Percentiles rank a stretch among this genome's conserved stretches.
Evolutionary conservation across 2,329 filamentous ascomycete species (phyloP).

Genomic region (Sporothrix brunneoviolacea): DNA sequence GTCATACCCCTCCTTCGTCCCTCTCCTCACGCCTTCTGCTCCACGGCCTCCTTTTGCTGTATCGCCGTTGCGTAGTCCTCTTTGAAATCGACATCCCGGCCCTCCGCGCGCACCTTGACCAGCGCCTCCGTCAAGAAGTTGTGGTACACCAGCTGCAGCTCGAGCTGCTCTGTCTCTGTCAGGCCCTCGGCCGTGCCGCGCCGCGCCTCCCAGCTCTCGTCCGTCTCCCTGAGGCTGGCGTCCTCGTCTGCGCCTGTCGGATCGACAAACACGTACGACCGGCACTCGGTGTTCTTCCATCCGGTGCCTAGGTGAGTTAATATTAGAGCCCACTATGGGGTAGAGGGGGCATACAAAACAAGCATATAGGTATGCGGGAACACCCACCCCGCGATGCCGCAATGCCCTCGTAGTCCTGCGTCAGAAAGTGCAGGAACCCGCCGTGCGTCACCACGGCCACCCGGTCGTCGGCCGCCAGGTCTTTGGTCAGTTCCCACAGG

Average conservation of each 20-base stretch:
- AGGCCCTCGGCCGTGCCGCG: slow-evolving; percentile 34
- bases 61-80: slow-evolving; percentile 12
- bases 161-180: slow-evolving; percentile 39
- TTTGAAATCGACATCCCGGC: background rate
- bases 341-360: too few relatives aligned
- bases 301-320: too few relatives aligned
- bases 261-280: slow-evolving; percentile 59
- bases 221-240: slow-evolving; percentile 42
- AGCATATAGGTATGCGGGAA: too few relatives aligned
- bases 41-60: background rate
- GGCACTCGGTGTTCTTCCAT: slow-evolving; percentile 68
- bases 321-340: too few relatives aligned
- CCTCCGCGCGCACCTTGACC: slow-evolving; percentile 4
- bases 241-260: slow-evolving; percentile 40
- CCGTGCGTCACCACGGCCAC: slow-evolving; percentile 33
- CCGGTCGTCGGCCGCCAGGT: slow-evolving; percentile 44
- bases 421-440: slow-evolving; percentile 64
- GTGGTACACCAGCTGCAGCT: slow-evolving; percentile 35
- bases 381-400: slow-evolving; percentile 25
- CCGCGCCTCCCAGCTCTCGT: slow-evolving; percentile 40
- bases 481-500: slow-evolving; percentile 42
- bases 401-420: slow-evolving; percentile 68
- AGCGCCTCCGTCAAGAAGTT: slow-evolving; percentile 27
- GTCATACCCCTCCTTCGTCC: too few relatives aligned
- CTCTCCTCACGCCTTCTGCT: background rate